These are phyloP conservation scores for Tagetes patula DNA, from an alignment of 129 eudicot species.

Conservation along the genomic window DNA sequence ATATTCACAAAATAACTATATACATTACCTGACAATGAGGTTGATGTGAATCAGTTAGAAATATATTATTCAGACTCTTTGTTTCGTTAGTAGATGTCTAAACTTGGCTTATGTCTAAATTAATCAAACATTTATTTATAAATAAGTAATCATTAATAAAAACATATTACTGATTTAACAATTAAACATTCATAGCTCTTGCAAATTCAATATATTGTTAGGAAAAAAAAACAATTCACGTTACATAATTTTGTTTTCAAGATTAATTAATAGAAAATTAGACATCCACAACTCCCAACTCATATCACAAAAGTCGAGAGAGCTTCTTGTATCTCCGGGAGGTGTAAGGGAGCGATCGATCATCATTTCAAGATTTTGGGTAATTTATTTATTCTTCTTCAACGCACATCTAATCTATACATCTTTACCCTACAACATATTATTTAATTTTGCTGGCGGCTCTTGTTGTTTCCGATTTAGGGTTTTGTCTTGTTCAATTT, in stretches of 20 bases:
- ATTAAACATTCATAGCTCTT: too few species aligned
- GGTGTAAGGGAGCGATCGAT: constrained; percentile 15
- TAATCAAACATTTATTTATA: too few species aligned
- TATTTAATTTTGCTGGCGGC: constrained; percentile 26
- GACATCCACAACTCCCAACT: constrained; percentile 1
- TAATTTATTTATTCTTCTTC: background rate
- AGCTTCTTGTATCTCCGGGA: constrained; percentile 2
- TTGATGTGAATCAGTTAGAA: too few species aligned
- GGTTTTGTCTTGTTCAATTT: constrained; percentile 23
- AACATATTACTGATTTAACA: too few species aligned
- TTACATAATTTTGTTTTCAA: background rate
- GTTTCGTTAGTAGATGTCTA: too few species aligned
- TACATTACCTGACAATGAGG: too few species aligned
- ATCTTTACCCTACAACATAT: constrained; percentile 5
- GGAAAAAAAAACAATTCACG: too few species aligned
- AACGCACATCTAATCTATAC: background rate
- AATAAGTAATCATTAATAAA: too few species aligned
- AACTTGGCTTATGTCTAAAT: too few species aligned
- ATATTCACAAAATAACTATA: too few species aligned
- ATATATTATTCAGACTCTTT: too few species aligned
- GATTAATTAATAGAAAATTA: background rate
- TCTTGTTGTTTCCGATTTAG: constrained; percentile 22
- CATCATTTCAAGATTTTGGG: constrained; percentile 18
- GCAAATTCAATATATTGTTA: too few species aligned
- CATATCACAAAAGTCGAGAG: constrained; percentile 19